Base-by-base conservation (phyloP, 73 alveolate genomes). In the Stentor roeselii region DNA sequence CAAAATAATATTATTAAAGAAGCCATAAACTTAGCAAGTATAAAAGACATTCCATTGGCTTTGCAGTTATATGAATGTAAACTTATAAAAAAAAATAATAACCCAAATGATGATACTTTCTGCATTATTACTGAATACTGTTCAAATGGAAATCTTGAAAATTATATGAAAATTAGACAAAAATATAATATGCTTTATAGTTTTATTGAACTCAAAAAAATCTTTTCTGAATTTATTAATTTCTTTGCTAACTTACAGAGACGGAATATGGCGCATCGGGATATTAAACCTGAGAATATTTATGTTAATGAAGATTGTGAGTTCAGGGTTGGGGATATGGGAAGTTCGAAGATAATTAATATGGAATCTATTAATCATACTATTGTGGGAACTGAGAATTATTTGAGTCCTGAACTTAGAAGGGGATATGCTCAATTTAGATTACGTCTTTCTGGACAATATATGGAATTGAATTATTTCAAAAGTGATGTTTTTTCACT, bases 241-340 rank as follows among this genome's bases (percentile, higher is more conserved):
- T 1, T 21, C 0, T 2, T 67, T 0, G 34, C 50, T 21, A 30
- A 2, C 1, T 67, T 67, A 2, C 80, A 67, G 1, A n/a, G 41
- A 1, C 41, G 1, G 1, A 2, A 32, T 0, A 67, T 67, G 34
- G 37, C 80, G n/a, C 80, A 67, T 2, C n/a, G 80, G 2, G 80
- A 67, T 32, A 32, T 67, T 0, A 67, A 67, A 32, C 50, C 80
- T 67, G 41, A 67, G 11, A 67, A 67, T 67, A 67, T 67, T 67
- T 67, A 27, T 34, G 50, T 67, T 1, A 67, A n/a, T 21, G 42
- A 67, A 67, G 0, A 67, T 2, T 14, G 37, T 27, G 80, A 67
- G 34, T 21, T 67, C 37, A 36, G 80, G 11, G 34, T 67, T 67
- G 80, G 80, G 0, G 80, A 67, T 2, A 27, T 67, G 1, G 80